phyloP scores from a whole-genome alignment of 768 basidiomycete genomes.

The Gloeostereum incarnatum region DNA sequence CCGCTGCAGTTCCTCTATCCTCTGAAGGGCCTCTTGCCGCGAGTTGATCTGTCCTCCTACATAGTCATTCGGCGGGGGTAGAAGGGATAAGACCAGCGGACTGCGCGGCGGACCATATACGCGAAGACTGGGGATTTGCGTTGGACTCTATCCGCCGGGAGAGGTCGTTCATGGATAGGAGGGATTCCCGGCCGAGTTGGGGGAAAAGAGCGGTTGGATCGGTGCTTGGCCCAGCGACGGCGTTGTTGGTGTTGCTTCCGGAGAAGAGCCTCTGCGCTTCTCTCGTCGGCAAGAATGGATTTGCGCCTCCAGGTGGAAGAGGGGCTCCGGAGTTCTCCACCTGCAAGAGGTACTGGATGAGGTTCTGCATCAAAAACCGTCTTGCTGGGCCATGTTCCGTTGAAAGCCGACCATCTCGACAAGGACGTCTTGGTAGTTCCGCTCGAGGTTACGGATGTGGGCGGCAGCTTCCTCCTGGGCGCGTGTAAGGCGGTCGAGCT shows the following conservation, averaged over 20 bases:
- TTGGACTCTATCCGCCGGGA: conserved; percentile 47
- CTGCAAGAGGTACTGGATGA: conserved; percentile 76
- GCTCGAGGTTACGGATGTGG: conserved; percentile 48
- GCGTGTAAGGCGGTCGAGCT: conserved; percentile 36
- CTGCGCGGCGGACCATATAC: conserved; percentile 9
- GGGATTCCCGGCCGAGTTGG: conserved; percentile 48
- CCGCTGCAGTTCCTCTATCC: conserved; percentile 45
- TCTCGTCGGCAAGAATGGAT: conserved; percentile 31
- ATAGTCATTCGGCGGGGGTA: neutral
- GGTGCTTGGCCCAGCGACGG: no score
- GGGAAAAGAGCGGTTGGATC: neutral
- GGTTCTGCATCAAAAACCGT: conserved; percentile 70
- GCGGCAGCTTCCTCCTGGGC: conserved; percentile 41
- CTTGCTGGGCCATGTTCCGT: conserved; percentile 73
- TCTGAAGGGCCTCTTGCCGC: conserved; percentile 37
- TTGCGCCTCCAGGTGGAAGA: no score
- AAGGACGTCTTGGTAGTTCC: conserved; percentile 55
- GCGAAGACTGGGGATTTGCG: conserved; percentile 1
- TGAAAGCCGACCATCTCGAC: conserved; percentile 67
- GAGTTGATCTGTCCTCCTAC: no score
- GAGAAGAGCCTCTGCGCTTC: conserved; percentile 3
- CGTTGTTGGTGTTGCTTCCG: neutral
- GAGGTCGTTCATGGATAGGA: conserved; percentile 74
- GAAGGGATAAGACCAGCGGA: conserved; percentile 8
- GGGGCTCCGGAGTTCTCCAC: conserved; percentile 38